phyloP scores from a whole-genome alignment of 768 basidiomycete species.

The Leccinum incarnatum region DNA sequence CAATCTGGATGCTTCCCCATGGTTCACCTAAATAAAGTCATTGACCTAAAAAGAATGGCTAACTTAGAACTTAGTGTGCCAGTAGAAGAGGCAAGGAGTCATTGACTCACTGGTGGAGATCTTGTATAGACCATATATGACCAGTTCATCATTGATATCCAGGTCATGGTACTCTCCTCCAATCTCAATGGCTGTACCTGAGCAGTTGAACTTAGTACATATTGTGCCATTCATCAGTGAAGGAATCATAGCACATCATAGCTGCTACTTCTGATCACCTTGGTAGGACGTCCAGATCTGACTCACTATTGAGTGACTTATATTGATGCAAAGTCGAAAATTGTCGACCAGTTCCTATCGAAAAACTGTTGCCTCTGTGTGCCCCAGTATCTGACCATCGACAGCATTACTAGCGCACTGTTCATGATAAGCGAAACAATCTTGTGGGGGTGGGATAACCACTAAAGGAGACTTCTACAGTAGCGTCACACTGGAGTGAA shows the following conservation, averaged over 20 bases:
- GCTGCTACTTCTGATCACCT: no score
- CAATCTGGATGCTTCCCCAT: not conserved
- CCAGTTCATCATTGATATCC: not conserved
- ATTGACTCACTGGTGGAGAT: not conserved
- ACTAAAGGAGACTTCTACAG: no score
- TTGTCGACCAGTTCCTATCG: not conserved
- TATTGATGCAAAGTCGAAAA: not conserved
- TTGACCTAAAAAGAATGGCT: not conserved
- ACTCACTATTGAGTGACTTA: not conserved
- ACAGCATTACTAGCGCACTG: not conserved
- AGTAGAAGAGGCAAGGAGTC: no score
- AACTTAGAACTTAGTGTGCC: no score
- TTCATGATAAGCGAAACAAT: not conserved
- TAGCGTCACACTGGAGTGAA: no score
- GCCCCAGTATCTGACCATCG: no score
- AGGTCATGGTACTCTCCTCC: not conserved
- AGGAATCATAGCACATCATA: no score
- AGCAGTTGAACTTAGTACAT: not conserved
- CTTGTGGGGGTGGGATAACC: no score
- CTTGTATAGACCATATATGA: constrained; percentile 3
- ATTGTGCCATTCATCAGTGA: no score
- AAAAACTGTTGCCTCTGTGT: not conserved
- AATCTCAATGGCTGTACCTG: not conserved
- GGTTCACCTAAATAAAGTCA: not conserved
- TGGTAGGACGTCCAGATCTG: not conserved